Evolutionary conservation across 257 asterid species (phyloP), one percentile per base, ranked within the genome.

Genomic region (Nicotiana noctiflora): DNA sequence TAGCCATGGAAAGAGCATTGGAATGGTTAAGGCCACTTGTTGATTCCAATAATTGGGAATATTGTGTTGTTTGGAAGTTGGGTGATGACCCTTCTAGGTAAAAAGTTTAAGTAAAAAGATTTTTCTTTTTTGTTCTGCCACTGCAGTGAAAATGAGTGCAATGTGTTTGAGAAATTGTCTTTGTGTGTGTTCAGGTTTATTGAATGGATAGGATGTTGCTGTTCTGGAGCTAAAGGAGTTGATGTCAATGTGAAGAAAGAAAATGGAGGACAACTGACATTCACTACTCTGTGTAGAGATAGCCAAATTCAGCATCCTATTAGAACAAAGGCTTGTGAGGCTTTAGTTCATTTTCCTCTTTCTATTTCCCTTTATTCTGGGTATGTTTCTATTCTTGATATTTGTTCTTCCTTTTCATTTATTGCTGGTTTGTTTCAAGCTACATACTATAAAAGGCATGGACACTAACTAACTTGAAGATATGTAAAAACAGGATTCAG

Each of bases 11-110:
- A 23, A 46, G 66, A 79, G 87, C 81, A 66, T 62, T 86, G 80
- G 92, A 90, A 62, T 82, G 91, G 85, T 83, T 94, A 46, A 89
- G 94, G 31, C 90, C 92, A 80, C 90, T 94, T 31, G 88, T 90
- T 40, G 82, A 88, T 78, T 83, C 80, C 27, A 81, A 82, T 29
- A 85, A 82, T 55, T 94, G 97, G 98, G 98, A 92, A 53, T 94
- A 87, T 67, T 91, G 90, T 83, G 88, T 94, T 84, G 85, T 94
- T 76, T 94, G 98, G 98, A 87, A 86, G 81, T 80, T 92, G 60
- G 98, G 97, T 3, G 91, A 91, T 88, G 97, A 94, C 81, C 97
- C 98, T 64, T 89, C 95, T 62, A 94, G 93, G 97, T 92, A 65
- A 56, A 25, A 61, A 65, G 62, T 64, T 74, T 8, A 40, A 0